Percentiles rank a stretch among this genome's conserved stretches.
Conservation (phyloP, 2,329 filamentous ascomycete genomes). For the Madurella fahalii region DNA sequence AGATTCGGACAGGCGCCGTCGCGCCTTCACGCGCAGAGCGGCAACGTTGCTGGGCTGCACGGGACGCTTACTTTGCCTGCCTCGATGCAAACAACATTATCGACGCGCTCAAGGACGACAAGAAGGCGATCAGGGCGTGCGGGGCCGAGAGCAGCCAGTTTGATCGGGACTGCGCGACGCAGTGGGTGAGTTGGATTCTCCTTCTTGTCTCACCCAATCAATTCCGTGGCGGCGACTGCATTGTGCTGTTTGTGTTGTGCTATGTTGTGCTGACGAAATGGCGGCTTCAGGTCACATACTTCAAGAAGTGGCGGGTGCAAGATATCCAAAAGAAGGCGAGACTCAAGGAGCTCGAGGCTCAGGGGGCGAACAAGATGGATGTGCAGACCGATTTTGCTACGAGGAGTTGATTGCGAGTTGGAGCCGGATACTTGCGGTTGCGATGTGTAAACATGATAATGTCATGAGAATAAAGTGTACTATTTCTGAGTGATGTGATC, state of each 20-base stretch:
- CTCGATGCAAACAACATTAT: slow-evolving; percentile 78
- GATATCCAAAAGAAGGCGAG: slow-evolving; percentile 82
- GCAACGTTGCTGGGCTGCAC: slow-evolving; percentile 80
- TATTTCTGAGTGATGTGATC: background rate
- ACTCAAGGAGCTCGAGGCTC: slow-evolving; percentile 67
- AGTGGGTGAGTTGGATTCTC: slow-evolving; percentile 66
- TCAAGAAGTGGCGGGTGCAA: slow-evolving; percentile 93
- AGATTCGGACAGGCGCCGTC: slow-evolving; percentile 55
- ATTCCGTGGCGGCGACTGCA: background rate
- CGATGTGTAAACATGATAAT: background rate
- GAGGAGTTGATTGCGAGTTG: slow-evolving; percentile 10
- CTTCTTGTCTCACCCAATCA: background rate
- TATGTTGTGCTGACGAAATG: background rate
- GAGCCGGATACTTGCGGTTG: background rate
- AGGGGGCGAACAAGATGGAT: slow-evolving; percentile 63
- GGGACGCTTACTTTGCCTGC: slow-evolving; percentile 84
- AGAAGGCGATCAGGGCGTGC: slow-evolving; percentile 39
- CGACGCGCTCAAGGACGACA: slow-evolving; percentile 53
- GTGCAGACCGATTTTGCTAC: slow-evolving; percentile 28
- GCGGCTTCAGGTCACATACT: slow-evolving; percentile 77
- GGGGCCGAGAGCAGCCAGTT: slow-evolving; percentile 52
- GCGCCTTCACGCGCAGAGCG: slow-evolving; percentile 84
- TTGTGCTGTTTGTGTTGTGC: too few relatives aligned
- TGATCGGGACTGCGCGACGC: slow-evolving; percentile 78
- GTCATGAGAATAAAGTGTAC: background rate